A percentile compares a stretch with the other conserved stretches of the same genome.
Evolutionary conservation across 352 stramenopile species (phyloP).

Genomic region (Globisporangium okanoganense): DNA sequence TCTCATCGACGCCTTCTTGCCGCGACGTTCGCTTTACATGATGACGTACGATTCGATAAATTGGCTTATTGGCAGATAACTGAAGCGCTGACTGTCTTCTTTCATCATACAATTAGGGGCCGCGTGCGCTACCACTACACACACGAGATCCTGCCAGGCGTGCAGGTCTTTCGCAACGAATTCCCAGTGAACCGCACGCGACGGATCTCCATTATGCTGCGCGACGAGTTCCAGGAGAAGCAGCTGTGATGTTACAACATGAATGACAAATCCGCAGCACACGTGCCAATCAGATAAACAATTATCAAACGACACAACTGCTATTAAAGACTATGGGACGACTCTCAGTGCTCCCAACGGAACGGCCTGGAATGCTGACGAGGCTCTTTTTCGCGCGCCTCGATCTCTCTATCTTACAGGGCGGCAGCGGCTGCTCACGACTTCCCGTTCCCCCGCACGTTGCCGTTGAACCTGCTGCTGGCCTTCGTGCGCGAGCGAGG

Average conservation of each 20-base stretch:
- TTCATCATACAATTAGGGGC: slow-evolving; percentile 33
- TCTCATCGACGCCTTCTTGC: slow-evolving; percentile 60
- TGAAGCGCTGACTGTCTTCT: background rate
- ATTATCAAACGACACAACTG: slow-evolving; percentile 2
- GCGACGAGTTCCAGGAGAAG: slow-evolving; percentile 54
- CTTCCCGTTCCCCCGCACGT: slow-evolving; percentile 50
- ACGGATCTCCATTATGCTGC: slow-evolving; percentile 83
- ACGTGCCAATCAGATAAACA: too few species aligned
- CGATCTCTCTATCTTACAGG: slow-evolving; percentile 18
- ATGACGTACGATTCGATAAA: slow-evolving; percentile 55
- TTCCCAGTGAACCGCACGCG: slow-evolving; percentile 64
- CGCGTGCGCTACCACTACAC: slow-evolving; percentile 84
- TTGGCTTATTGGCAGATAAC: background rate
- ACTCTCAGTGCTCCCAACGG: background rate
- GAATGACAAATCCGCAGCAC: too few species aligned
- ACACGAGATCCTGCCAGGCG: slow-evolving; percentile 75
- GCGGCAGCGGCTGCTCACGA: slow-evolving; percentile 3
- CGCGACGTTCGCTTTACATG: slow-evolving; percentile 82
- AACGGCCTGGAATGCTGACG: background rate
- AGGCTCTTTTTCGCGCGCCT: slow-evolving; percentile 1
- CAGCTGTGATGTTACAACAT: slow-evolving; percentile 4
- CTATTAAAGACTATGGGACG: slow-evolving; percentile 1
- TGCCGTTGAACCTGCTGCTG: slow-evolving; percentile 43
- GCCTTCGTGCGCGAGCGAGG: slow-evolving; percentile 41
- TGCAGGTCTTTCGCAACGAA: slow-evolving; percentile 49